Evolutionary conservation across 495 filamentous ascomycete species (phyloP), one percentile per base, ranked within the genome.

Genomic region (Podospora anserina): DNA sequence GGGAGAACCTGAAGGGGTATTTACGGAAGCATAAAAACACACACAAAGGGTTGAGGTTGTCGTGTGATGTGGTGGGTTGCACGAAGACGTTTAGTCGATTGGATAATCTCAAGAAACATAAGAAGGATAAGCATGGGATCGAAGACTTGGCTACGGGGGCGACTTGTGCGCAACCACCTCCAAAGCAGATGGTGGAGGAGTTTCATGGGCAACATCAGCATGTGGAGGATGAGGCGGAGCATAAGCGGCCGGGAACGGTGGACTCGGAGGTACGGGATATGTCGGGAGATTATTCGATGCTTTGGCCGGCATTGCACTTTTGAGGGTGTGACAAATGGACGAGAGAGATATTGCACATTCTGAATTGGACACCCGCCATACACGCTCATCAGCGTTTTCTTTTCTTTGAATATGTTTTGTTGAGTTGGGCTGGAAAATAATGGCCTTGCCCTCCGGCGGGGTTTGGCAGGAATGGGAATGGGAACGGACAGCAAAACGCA

Each of bases 101-200:
- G 6, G 81, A 83, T 61, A 83, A 83, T 63, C 72, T 82, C 9
- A 78, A 80, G 49, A 78, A 79, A 19, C 81, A 83, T 63, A 74
- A 74, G 26, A 76, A 73, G 67, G 81, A 79, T 16, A 79, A 79
- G 67, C 77, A 79, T 59, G 72, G 74, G 16, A 75, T 78, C 57
- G 77, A 79, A 13, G 77, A 78, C 18, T 39, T 61, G 1, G 68
- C 59, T 39, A 68, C 68, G 19, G 39, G 70, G 63, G 19, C 71
- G 60, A 69, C 72, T 6, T 61, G 67, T n/a, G 19, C 55, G 55
- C 23, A 26, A 13, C 23, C n/a, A 11, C 55, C 23, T 20, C 13
- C 55, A 20, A 77, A 76, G 53, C 67, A 70, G 23, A 66, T 68
- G 9, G 68, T 67, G 11, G 68, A 66, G 30, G 67, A 72, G 16